Base-by-base conservation (phyloP, 2,329 filamentous ascomycete species). In the Ramularia endophylla region DNA sequence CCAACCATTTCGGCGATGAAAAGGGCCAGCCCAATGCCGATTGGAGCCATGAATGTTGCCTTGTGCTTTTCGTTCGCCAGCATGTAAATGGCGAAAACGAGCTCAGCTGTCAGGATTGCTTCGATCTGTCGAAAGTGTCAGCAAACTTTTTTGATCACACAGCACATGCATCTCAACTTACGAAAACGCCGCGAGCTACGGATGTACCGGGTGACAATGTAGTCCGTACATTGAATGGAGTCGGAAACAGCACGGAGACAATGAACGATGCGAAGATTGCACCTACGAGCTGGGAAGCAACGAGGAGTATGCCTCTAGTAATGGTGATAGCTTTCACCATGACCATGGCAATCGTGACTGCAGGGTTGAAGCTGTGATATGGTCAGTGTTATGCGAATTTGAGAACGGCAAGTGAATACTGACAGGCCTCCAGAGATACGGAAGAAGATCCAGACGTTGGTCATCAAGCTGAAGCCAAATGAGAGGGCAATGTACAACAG, bases 1-100 rank as follows among this genome's bases (percentile, higher is more conserved):
- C 59, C 59, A 11, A 55, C 49, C 36, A 73, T 54, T 44, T 73
- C 67, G 19, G 67, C 64, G 35, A 72, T 61, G 55, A 73, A 73
- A 0, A 72, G 61, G 29, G 67, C 58, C 15, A 60, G 43, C 22
- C 58, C 85, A 51, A 88, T 59, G 38, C 60, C 63, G 25, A 67
- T 55, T 4, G 64, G 64, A 5, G 67, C 67, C 38, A 70, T 64
- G 47, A 68, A 69, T 5, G 66, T 70, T n/a, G 62, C 65, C 43
- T 63, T 64, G 50, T 59, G 59, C 53, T 67, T 67, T 41, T 65
- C 62, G 17, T 60, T 61, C 5, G 61, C 62, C 31, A 67, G 46
- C 62, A 67, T 66, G 53, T 66, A 60, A 44, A 67, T 65, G 8
- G 63, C 62, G 44, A 67, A 64, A 38, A 66, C 59, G n/a, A 67